Conservation (phyloP, 768 basidiomycete genomes). For the Trametes cubensis region DNA sequence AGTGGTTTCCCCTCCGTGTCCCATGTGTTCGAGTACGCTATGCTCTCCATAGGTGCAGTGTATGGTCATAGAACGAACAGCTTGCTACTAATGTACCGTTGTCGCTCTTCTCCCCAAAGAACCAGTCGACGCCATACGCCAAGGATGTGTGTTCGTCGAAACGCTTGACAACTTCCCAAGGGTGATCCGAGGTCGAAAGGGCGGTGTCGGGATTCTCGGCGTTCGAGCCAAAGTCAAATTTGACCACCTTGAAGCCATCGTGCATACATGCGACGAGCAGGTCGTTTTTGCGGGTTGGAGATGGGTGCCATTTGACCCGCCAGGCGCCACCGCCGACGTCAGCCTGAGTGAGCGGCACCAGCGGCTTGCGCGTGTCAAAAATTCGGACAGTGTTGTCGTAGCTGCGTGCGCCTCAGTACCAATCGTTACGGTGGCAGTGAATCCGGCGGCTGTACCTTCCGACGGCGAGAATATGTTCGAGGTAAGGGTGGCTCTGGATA, state of each 20-base stretch:
- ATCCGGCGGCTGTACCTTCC: conserved; percentile 65
- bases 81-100: conserved; percentile 66
- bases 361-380: conserved; percentile 78
- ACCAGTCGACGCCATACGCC: conserved; percentile 95
- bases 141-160: conserved; percentile 81
- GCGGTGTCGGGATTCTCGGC: conserved; percentile 9
- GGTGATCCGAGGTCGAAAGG: background rate
- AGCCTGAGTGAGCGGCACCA: conserved; percentile 55
- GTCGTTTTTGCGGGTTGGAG: conserved; percentile 60
- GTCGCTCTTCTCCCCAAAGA: conserved; percentile 41
- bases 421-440: background rate
- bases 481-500: conserved; percentile 80
- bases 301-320: conserved; percentile 96
- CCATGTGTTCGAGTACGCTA: too few species aligned
- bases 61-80: conserved; percentile 96
- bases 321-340: conserved; percentile 91
- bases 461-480: conserved; percentile 83
- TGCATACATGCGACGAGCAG: conserved; percentile 97
- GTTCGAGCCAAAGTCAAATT: conserved; percentile 39
- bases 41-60: conserved; percentile 76
- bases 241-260: conserved; percentile 88
- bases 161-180: conserved; percentile 49
- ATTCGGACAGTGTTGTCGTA: conserved; percentile 82
- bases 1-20: too few species aligned
- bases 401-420: conserved; percentile 43